Percentiles rank a stretch among this genome's conserved stretches.
These are phyloP conservation scores for Aureobasidium sp. DNA, from an alignment of 2,329 filamentous ascomycete genomes.

Conservation along the genomic window DNA sequence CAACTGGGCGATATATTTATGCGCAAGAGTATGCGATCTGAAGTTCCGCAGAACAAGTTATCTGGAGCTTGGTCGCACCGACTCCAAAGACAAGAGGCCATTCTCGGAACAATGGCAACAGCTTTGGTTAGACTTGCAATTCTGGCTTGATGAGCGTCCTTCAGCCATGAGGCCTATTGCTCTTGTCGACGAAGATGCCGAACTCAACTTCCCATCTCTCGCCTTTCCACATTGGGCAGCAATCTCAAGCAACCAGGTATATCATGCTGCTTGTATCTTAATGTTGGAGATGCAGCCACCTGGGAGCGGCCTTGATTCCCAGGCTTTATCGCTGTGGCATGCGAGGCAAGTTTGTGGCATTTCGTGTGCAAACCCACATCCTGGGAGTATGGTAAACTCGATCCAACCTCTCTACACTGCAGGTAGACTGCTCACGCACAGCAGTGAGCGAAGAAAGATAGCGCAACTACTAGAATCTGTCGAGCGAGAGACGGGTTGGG, in stretches of 20 bases:
- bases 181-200: not conserved
- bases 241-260: conserved; percentile 7
- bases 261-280: conserved; percentile 4
- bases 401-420: not conserved
- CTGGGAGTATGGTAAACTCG: conserved; percentile 8
- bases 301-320: not conserved
- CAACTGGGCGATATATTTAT: conserved; percentile 6
- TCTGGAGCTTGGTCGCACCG: not conserved
- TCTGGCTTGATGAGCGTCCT: conserved; percentile 5
- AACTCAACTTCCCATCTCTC: not conserved
- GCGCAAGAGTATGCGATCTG: conserved; percentile 3
- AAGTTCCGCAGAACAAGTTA: conserved; percentile 4
- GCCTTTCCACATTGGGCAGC: conserved; percentile 2
- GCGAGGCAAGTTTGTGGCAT: conserved; percentile 7
- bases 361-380: conserved; percentile 1
- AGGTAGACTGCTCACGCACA: not conserved
- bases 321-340: not conserved
- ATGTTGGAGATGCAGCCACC: conserved; percentile 7
- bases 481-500: conserved; percentile 4
- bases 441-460: not conserved
- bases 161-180: not conserved
- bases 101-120: conserved; percentile 3
- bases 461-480: not conserved
- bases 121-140: not conserved
- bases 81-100: not conserved